Percentiles rank a stretch among this genome's conserved stretches.
These are phyloP conservation scores for Phymatotrichopsis omnivora DNA, from an alignment of 2,329 filamentous ascomycete genomes.

Conservation along the genomic window DNA sequence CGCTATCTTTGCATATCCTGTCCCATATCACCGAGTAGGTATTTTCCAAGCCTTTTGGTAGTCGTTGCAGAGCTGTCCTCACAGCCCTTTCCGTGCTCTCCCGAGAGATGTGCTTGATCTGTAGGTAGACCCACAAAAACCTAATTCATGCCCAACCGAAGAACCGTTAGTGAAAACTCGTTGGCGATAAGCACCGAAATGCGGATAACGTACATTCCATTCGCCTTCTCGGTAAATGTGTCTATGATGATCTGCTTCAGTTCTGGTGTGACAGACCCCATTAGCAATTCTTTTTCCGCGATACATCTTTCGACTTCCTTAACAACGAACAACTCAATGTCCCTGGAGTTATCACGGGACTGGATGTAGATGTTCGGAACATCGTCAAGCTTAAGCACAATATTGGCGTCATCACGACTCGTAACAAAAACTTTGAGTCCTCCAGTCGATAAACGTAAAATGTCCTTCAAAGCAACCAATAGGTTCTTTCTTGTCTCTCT, in stretches of 20 bases:
- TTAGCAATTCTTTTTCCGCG: constrained; percentile 1
- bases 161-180: neutral
- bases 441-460: constrained; percentile 1
- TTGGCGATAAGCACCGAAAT: too few relatives aligned
- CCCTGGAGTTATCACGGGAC: constrained; percentile 1
- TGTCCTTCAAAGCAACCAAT: constrained; percentile 8
- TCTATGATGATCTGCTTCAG: constrained; percentile 5
- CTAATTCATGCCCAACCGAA: neutral
- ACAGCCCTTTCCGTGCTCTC: neutral
- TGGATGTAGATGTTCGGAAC: constrained; percentile 16
- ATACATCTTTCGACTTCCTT: constrained; percentile 6
- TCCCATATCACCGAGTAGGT: neutral
- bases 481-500: neutral
- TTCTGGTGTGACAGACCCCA: neutral
- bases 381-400: constrained; percentile 2
- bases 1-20: neutral
- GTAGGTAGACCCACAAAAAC: constrained; percentile 10
- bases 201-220: constrained; percentile 10
- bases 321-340: constrained; percentile 12
- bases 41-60: neutral
- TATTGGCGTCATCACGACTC: constrained; percentile 13
- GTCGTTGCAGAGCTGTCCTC: neutral
- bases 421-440: constrained; percentile 18
- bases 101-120: constrained; percentile 4
- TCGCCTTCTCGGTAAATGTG: constrained; percentile 2